phyloP scores from a whole-genome alignment of 805 yeast species.

The Nakazawaea wyomingensis region DNA sequence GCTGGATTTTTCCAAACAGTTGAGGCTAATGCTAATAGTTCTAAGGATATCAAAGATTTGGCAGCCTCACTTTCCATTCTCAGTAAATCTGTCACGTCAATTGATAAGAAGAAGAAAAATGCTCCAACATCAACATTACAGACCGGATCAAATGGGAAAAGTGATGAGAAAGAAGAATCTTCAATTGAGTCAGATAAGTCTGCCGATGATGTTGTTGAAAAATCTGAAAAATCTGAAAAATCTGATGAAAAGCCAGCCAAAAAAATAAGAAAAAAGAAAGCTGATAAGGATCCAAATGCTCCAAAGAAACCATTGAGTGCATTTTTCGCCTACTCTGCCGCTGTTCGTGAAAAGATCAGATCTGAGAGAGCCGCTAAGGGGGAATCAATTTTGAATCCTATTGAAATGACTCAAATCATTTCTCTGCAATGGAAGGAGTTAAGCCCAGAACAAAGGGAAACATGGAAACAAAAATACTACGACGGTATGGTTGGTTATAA shows the following conservation, averaged over 20 bases:
- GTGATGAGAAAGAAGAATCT: constrained; percentile 28
- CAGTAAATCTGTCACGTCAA: constrained; percentile 20
- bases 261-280: constrained; percentile 37
- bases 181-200: neutral
- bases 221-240: neutral
- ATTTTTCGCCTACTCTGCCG: constrained; percentile 73
- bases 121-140: neutral
- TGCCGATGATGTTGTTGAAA: neutral
- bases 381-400: constrained; percentile 59
- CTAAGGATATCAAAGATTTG: constrained; percentile 39
- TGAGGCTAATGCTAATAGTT: constrained; percentile 39
- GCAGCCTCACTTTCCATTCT: constrained; percentile 35
- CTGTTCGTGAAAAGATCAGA: constrained; percentile 64
- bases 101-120: constrained; percentile 14
- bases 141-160: constrained; percentile 27
- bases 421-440: constrained; percentile 76
- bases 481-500: constrained; percentile 34
- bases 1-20: constrained; percentile 66
- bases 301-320: constrained; percentile 94
- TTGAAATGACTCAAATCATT: constrained; percentile 75
- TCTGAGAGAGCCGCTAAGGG: constrained; percentile 60
- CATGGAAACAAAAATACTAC: constrained; percentile 61
- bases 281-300: constrained; percentile 77
- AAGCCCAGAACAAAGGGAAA: constrained; percentile 61
- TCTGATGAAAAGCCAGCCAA: neutral